These are phyloP conservation scores for Tephrocybe sp. DNA, from an alignment of 768 basidiomycete species.

Conservation along the genomic window DNA sequence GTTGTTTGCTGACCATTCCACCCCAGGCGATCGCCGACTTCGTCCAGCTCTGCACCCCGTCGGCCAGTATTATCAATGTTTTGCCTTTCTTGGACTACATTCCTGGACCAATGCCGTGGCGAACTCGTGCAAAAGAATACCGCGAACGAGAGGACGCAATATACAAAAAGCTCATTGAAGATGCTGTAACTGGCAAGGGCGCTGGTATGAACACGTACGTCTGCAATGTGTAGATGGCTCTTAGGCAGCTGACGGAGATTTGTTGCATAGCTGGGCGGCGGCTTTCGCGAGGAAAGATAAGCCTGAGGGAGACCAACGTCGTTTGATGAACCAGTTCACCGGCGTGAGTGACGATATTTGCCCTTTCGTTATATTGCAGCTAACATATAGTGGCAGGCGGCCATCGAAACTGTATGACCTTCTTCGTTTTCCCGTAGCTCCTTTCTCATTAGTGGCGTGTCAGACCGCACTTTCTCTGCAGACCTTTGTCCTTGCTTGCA, in stretches of 20 bases:
- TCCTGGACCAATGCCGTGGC: constrained; percentile 6
- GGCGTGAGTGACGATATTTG: not conserved
- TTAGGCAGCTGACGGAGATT: not conserved
- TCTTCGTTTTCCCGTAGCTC: not conserved
- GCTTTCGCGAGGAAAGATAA: constrained; percentile 2
- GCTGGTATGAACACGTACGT: constrained; percentile 5
- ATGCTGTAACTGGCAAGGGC: not conserved
- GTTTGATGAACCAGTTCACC: constrained; percentile 2
- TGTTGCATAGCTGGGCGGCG: constrained; percentile 1
- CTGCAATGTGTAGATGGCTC: not conserved
- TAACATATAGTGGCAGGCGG: not conserved
- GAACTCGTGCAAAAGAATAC: not conserved
- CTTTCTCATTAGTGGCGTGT: too few species aligned
- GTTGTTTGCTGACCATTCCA: not conserved
- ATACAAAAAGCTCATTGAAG: constrained; percentile 1
- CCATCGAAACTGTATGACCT: not conserved
- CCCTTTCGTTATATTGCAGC: not conserved
- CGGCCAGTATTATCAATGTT: constrained; percentile 6
- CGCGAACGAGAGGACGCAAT: not conserved
- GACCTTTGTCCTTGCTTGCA: too few species aligned
- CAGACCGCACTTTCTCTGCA: not conserved
- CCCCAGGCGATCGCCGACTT: not conserved
- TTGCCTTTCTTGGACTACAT: constrained; percentile 1
- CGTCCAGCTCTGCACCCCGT: not conserved
- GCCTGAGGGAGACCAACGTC: constrained; percentile 5